Conservation (phyloP, 2,329 filamentous ascomycete genomes). For the Aspergillus felis region DNA sequence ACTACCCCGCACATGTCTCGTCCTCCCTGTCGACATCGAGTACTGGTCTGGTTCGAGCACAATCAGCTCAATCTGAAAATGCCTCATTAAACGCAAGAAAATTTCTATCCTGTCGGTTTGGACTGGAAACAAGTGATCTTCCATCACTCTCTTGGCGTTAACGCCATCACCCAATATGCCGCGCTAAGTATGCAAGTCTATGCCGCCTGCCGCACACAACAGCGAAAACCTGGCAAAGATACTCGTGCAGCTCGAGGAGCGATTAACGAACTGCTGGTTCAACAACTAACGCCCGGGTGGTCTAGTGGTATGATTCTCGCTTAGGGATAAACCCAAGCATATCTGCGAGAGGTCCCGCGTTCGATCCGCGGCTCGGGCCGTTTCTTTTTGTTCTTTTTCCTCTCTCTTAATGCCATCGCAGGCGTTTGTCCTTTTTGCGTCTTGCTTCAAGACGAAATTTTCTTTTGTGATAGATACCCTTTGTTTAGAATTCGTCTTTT, state of each 20-base stretch:
- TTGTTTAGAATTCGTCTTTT: neutral
- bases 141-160: slow-evolving; percentile 17
- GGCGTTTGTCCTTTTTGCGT: neutral
- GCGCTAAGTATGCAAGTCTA: slow-evolving; percentile 16
- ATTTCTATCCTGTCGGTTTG: neutral
- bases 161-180: slow-evolving; percentile 17
- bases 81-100: neutral
- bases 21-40: neutral
- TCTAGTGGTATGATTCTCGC: slow-evolving; percentile 70
- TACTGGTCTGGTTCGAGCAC: neutral
- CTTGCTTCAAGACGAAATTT: neutral
- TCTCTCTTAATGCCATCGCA: neutral
- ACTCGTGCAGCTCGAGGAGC: neutral
- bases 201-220: neutral
- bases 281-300: slow-evolving; percentile 38
- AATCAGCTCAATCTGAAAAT: neutral
- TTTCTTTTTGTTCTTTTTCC: slow-evolving; percentile 1
- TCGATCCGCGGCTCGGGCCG: slow-evolving; percentile 19
- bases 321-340: slow-evolving; percentile 49
- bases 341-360: slow-evolving; percentile 26
- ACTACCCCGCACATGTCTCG: neutral
- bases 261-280: neutral
- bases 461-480: neutral
- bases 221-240: neutral
- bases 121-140: neutral